Base-by-base conservation (phyloP, 805 yeast genomes). In the Saccharomyces eubayanus region DNA sequence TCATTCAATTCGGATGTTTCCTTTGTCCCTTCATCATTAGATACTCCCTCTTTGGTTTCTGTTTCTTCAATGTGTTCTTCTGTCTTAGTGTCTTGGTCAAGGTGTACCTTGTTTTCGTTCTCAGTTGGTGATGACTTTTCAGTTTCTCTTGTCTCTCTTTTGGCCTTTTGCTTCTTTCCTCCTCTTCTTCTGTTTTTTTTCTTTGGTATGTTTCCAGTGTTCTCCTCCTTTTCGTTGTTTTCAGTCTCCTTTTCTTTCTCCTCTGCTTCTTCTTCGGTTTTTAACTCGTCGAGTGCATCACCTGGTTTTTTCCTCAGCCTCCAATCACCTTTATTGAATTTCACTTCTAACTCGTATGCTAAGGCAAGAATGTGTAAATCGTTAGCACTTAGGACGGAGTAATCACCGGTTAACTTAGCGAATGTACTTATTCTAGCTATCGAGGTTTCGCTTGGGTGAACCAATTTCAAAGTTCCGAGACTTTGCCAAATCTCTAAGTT, bases 321-420 rank as follows among this genome's bases (percentile, higher is more conserved):
- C 79, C 83, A 78, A 49, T 82, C 85, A 16, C 92, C 92, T 48
- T 78, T 74, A 60, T 83, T 83, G 53, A 77, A 60, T 66, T 89
- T 92, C 52, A 76, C 74, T 59, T 91, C 96, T 50, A 94, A 70
- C 67, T 94, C 97, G 66, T 89, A 91, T 1, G 96, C 82, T 60
- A 94, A 76, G 0, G 99, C 98, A 56, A 95, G 77, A 53, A 94
- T 85, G 65, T 91, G 97, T 40, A 94, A 74, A 85, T 94, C 99
- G 59, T 95, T 91, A 41, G 84, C 80, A 59, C 96, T 88, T 53
- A 94, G 77, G 3, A 92, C 99, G 3, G 87, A 74, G 59, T 76
- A 87, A 74, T 94, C 99, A 67, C 99, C 99, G 0, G 98, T 91
- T 49, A 86, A 73, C 63, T 80, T 85, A 11, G 98, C 85, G 72